A percentile compares a stretch with the other conserved stretches of the same genome.
Evolutionary conservation across 2,329 filamentous ascomycete species (phyloP).

Genomic region (Arthroderma sp.): DNA sequence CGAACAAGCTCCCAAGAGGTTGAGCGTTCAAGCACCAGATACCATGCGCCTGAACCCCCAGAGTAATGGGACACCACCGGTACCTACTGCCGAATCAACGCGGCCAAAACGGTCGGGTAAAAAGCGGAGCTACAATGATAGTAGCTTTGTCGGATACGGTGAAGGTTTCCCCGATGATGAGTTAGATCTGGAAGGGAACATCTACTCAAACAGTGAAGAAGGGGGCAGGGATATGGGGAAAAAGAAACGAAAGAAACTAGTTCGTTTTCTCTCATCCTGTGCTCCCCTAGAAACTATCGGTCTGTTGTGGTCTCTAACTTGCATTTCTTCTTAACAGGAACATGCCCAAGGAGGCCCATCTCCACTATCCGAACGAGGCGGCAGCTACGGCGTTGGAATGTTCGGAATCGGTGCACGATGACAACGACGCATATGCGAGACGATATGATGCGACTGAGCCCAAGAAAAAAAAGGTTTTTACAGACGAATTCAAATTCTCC

Average conservation of each 20-base stretch:
- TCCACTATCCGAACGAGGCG: slow-evolving; percentile 26
- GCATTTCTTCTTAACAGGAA: slow-evolving; percentile 19
- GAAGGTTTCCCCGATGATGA: slow-evolving; percentile 39
- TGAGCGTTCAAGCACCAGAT: slow-evolving; percentile 13
- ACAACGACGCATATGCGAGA: slow-evolving; percentile 11
- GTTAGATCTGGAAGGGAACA: slow-evolving; percentile 23
- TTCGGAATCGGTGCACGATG: slow-evolving; percentile 33
- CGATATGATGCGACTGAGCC: not conserved
- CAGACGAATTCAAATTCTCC: not conserved
- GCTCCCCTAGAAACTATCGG: too few relatives aligned
- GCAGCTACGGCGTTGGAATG: slow-evolving; percentile 33
- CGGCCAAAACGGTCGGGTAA: slow-evolving; percentile 36
- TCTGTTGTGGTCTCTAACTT: slow-evolving; percentile 3
- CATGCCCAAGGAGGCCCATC: slow-evolving; percentile 29
- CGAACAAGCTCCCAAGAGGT: slow-evolving; percentile 18
- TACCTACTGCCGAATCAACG: slow-evolving; percentile 18
- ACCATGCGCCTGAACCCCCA: slow-evolving; percentile 16
- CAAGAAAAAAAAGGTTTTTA: slow-evolving; percentile 3
- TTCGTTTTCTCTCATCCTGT: slow-evolving; percentile 4
- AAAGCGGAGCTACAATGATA: slow-evolving; percentile 37
- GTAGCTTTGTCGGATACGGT: slow-evolving; percentile 39
- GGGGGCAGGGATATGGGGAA: slow-evolving; percentile 24
- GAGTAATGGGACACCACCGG: slow-evolving; percentile 15
- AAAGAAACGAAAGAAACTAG: slow-evolving; percentile 39
- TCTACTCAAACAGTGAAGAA: slow-evolving; percentile 32